Evolutionary conservation across 176 grass and related monocot genomes (phyloP).

Genomic region (Leersia perrieri): DNA sequence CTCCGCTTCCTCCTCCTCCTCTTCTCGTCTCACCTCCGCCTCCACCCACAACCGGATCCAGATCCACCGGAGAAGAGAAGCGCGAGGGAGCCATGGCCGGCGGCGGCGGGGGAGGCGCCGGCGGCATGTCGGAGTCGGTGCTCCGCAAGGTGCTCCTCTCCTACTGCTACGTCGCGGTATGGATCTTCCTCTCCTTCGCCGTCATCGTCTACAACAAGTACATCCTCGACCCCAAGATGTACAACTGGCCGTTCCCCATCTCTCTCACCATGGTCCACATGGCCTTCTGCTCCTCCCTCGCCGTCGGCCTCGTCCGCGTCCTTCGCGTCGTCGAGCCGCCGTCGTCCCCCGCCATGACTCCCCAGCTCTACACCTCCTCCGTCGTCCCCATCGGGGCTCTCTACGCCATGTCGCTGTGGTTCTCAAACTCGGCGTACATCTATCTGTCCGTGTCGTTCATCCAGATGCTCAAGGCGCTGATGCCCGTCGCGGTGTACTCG

Average conservation of each 20-base stretch:
- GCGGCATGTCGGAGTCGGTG: conserved; percentile 55
- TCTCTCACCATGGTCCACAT: conserved; percentile 96
- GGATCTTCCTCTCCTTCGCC: conserved; percentile 96
- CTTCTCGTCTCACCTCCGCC: neutral
- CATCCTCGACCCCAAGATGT: conserved; percentile 99
- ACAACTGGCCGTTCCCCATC: conserved; percentile 98
- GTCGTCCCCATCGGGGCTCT: conserved; percentile 89
- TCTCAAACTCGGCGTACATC: conserved; percentile 98
- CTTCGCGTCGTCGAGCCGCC: conserved; percentile 75
- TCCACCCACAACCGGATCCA: conserved; percentile 26
- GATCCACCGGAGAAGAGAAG: conserved; percentile 20
- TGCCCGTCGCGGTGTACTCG: conserved; percentile 96
- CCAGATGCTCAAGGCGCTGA: conserved; percentile 99
- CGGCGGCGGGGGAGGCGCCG: conserved; percentile 39
- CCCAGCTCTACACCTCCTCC: conserved; percentile 65
- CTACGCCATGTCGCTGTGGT: conserved; percentile 95
- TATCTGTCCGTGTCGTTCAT: conserved; percentile 99
- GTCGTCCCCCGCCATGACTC: conserved; percentile 63
- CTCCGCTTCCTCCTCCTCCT: neutral
- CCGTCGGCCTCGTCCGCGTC: conserved; percentile 63
- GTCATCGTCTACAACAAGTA: conserved; percentile 99
- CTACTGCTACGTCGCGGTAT: conserved; percentile 73
- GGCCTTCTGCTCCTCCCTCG: conserved; percentile 88
- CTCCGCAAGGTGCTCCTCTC: conserved; percentile 76
- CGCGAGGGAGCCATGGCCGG: conserved; percentile 38